Percentiles rank a stretch among this genome's conserved stretches.
These are phyloP conservation scores for Yarrowia divulgata DNA, from an alignment of 805 yeast species.

Conservation along the genomic window DNA sequence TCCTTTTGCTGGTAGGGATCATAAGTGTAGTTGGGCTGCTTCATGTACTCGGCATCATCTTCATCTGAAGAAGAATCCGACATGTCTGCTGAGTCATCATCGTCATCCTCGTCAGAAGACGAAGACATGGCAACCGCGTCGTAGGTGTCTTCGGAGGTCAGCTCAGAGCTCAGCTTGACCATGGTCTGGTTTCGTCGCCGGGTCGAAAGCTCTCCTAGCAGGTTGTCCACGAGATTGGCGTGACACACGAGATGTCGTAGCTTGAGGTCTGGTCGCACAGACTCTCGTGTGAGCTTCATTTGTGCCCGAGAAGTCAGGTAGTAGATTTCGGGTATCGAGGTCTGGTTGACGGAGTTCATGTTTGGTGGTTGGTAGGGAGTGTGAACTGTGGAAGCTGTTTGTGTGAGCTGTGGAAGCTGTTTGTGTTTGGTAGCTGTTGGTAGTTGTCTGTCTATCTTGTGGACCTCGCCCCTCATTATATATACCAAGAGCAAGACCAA, in stretches of 20 bases:
- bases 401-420: neutral
- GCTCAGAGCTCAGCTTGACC: neutral
- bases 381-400: neutral
- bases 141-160: neutral
- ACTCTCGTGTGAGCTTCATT: slow-evolving; percentile 67
- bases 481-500: neutral
- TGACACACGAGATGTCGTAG: slow-evolving; percentile 68
- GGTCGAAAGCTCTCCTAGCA: slow-evolving; percentile 56
- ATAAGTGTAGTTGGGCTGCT: slow-evolving; percentile 27
- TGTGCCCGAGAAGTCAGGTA: slow-evolving; percentile 71
- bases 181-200: slow-evolving; percentile 6
- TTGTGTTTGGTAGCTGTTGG: neutral
- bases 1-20: slow-evolving; percentile 1
- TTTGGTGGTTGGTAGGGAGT: too few relatives aligned
- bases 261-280: slow-evolving; percentile 62
- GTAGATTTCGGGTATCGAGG: slow-evolving; percentile 57
- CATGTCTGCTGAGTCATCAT: neutral
- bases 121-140: slow-evolving; percentile 5
- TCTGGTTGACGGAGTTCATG: slow-evolving; percentile 7
- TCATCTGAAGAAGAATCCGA: slow-evolving; percentile 21
- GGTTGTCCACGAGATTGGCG: slow-evolving; percentile 71
- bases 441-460: too few relatives aligned
- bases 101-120: slow-evolving; percentile 7
- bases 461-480: too few relatives aligned
- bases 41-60: slow-evolving; percentile 14